Evolutionary conservation across 805 yeast genomes (phyloP), one percentile per base, ranked within the genome.

Genomic region (Wickerhamomyces sydowiorum): DNA sequence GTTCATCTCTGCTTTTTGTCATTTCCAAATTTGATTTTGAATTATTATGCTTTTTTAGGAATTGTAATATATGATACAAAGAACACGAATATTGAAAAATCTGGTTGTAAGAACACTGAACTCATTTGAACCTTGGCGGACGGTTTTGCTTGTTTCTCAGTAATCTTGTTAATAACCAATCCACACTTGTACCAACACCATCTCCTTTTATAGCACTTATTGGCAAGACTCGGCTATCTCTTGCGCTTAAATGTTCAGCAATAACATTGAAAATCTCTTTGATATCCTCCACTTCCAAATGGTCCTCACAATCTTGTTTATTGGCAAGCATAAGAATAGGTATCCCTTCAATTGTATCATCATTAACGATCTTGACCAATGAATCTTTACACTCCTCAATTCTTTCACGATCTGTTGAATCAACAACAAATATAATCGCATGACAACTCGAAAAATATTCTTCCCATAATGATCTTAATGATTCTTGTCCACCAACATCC

Each of bases 401-500:
- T 43, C 96, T 71, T 27, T 76, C 82, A 22, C 82, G 74, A 60
- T 90, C 98, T 1, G 95, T 82, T 8, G 96, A 86, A 60, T 91
- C 99, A 12, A 93, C 91, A 17, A 91, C 83, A 61, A 91, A 91
- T 35, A 93, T 81, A 29, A 91, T 86, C 0, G 93, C 98, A 62
- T 91, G 97, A 42, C 96, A 86, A 45, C 80, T 83, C 17, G 73
- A 70, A 64, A 82, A 93, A 67, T 91, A 93, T 46, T 86, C 79
- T 6, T 82, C 73, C 99, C 99, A 91, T 72, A 93, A 72, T 23
- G 78, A 67, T 37, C 98, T 71, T 37, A 91, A 68, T n/a, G 84
- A 70, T 57, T 81, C 82, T 62, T 91, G 99, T 12, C 99, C 99
- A 10, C 98, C 98, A 32, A 91, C 80, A 61, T 91, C 99, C 98